phyloP scores from a whole-genome alignment of 1,284 basidiomycete species.

The Apiotrichum mycotoxinovorans region DNA sequence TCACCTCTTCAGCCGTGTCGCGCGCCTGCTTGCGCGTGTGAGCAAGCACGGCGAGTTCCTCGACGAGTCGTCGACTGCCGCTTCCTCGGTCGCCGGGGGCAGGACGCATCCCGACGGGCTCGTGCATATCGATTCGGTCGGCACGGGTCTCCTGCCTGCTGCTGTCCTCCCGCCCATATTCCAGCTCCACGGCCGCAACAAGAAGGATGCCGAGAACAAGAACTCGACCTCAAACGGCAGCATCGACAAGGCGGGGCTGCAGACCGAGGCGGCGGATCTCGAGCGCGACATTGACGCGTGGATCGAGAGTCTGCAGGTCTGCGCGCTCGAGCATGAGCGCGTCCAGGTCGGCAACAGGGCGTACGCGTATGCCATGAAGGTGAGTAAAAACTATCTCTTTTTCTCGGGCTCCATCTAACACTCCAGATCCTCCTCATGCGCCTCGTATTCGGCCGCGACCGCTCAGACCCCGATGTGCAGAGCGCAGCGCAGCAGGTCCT shows the following conservation, averaged over 20 bases:
- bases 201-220: background rate
- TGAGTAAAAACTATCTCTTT: constrained; percentile 15
- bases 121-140: constrained; percentile 4
- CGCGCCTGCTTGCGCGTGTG: constrained; percentile 36
- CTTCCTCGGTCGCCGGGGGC: background rate
- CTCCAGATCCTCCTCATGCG: constrained; percentile 53
- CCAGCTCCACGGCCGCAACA: background rate
- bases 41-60: constrained; percentile 17
- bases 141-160: background rate
- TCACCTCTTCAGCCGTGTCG: constrained; percentile 38
- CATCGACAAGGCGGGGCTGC: background rate
- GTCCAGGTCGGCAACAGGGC: constrained; percentile 50
- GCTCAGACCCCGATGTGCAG: constrained; percentile 51
- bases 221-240: background rate
- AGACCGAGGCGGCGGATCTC: constrained; percentile 37
- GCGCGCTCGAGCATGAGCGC: constrained; percentile 45
- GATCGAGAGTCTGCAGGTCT: constrained; percentile 34
- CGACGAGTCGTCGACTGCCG: constrained; percentile 17
- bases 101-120: background rate
- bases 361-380: constrained; percentile 51
- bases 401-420: background rate
- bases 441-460: constrained; percentile 51
- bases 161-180: background rate
- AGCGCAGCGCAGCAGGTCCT: constrained; percentile 41
- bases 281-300: constrained; percentile 46